Evolutionary conservation across 176 grass and related monocot species (phyloP).

Genomic region (Zizania latifolia): DNA sequence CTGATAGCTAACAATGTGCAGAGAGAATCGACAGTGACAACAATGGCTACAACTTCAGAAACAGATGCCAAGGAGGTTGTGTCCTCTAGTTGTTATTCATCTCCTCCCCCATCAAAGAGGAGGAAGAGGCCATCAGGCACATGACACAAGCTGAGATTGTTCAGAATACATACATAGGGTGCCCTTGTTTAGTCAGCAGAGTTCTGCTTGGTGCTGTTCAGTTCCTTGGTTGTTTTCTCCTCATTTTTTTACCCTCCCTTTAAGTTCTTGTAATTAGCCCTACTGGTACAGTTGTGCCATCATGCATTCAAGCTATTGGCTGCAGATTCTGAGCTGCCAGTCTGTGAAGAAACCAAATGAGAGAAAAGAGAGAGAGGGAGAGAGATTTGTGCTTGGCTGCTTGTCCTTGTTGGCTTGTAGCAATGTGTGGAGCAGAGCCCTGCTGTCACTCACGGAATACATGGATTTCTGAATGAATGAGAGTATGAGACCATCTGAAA

Average conservation of each 20-base stretch:
- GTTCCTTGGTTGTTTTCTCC: neutral
- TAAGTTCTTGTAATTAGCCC: constrained; percentile 3
- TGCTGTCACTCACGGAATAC: constrained; percentile 5
- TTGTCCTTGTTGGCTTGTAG: neutral
- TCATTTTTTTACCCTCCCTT: neutral
- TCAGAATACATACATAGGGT: neutral
- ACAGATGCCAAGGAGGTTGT: no score
- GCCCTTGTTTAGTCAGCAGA: constrained; percentile 4
- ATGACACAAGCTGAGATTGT: neutral
- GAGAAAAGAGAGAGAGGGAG: no score
- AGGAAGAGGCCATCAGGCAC: constrained; percentile 24
- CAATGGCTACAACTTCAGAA: neutral
- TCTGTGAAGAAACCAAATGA: neutral
- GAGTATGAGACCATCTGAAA: no score
- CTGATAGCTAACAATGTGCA: neutral
- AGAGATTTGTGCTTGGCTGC: neutral
- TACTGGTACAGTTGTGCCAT: neutral
- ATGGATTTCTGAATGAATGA: neutral
- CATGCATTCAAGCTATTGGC: neutral
- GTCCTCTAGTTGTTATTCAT: constrained; percentile 6
- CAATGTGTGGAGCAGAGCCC: neutral
- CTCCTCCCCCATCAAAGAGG: constrained; percentile 24
- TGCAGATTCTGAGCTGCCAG: constrained; percentile 2
- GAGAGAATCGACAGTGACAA: constrained; percentile 5
- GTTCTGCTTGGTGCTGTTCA: neutral